Conservation (phyloP, 768 basidiomycete genomes). For the Postia placenta region DNA sequence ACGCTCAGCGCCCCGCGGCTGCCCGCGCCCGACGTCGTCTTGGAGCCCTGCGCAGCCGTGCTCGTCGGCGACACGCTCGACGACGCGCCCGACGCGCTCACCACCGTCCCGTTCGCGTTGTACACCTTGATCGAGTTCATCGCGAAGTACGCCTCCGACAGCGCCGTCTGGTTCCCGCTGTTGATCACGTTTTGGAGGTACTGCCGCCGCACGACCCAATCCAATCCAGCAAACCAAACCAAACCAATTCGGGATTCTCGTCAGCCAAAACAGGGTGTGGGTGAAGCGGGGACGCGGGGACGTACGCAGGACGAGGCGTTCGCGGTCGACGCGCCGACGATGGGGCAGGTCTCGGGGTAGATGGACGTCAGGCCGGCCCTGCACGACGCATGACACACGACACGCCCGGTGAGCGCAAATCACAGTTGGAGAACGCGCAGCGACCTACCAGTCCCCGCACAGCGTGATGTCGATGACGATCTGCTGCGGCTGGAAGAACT, state of each 20-base stretch:
- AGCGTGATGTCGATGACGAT: constrained; percentile 53
- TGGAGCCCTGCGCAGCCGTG: not conserved
- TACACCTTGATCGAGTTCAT: constrained; percentile 55
- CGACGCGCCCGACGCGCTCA: constrained; percentile 4
- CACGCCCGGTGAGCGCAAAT: not conserved
- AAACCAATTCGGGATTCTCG: too few species aligned
- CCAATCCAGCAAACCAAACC: too few species aligned
- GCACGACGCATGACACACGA: not conserved
- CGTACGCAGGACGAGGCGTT: constrained; percentile 23
- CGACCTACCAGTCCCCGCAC: constrained; percentile 42
- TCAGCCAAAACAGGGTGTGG: too few species aligned
- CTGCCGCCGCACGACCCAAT: too few species aligned
- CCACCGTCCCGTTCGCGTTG: constrained; percentile 9
- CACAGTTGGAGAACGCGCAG: not conserved
- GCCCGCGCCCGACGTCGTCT: not conserved
- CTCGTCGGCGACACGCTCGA: constrained; percentile 2
- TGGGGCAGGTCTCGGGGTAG: constrained; percentile 39
- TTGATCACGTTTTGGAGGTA: constrained; percentile 48
- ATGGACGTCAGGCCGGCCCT: constrained; percentile 47
- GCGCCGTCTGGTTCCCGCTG: constrained; percentile 31
- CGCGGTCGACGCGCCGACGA: constrained; percentile 30
- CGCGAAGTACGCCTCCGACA: constrained; percentile 53
- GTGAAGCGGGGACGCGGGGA: not conserved
- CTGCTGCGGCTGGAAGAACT: constrained; percentile 43
- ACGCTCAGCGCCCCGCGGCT: not conserved